Conservation (phyloP, 2,329 filamentous ascomycete genomes). For the Fusarium buxicola region DNA sequence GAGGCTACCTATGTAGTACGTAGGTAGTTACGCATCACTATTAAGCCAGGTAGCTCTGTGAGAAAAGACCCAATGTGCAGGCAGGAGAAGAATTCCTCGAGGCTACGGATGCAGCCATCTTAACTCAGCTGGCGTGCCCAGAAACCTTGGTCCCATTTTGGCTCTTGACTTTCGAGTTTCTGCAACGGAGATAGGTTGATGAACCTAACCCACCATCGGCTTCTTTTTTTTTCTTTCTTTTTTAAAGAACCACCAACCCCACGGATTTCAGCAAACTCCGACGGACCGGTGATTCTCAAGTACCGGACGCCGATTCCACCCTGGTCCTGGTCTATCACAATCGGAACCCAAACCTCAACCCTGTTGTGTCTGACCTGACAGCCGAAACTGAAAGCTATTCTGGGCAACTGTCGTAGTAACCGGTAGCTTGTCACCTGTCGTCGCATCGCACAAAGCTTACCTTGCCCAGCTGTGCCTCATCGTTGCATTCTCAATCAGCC, state of each 20-base stretch:
- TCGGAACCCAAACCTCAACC: neutral
- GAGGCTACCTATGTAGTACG: neutral
- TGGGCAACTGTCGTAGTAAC: conserved; percentile 27
- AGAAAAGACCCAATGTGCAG: too few relatives aligned
- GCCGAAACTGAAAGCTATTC: conserved; percentile 13
- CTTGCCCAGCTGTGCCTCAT: neutral
- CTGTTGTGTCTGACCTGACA: conserved; percentile 25
- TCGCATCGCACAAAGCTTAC: neutral
- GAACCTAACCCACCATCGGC: neutral
- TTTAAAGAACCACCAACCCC: conserved; percentile 1
- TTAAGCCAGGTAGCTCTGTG: neutral
- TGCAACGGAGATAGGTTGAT: conserved; percentile 1
- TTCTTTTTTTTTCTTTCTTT: too few relatives aligned
- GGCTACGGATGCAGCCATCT: neutral
- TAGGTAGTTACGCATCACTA: too few relatives aligned
- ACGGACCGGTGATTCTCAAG: neutral
- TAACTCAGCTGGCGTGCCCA: conserved; percentile 2
- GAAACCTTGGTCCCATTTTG: conserved; percentile 1
- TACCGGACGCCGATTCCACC: conserved; percentile 17
- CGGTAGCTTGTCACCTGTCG: conserved; percentile 8
- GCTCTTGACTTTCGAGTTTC: neutral
- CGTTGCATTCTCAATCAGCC: neutral
- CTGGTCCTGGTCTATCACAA: conserved; percentile 18
- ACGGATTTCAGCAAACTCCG: conserved; percentile 7
- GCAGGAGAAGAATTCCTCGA: too few relatives aligned